Base-by-base conservation (phyloP, 1,139 yeast genomes). In the Meyerozyma guilliermondii region DNA sequence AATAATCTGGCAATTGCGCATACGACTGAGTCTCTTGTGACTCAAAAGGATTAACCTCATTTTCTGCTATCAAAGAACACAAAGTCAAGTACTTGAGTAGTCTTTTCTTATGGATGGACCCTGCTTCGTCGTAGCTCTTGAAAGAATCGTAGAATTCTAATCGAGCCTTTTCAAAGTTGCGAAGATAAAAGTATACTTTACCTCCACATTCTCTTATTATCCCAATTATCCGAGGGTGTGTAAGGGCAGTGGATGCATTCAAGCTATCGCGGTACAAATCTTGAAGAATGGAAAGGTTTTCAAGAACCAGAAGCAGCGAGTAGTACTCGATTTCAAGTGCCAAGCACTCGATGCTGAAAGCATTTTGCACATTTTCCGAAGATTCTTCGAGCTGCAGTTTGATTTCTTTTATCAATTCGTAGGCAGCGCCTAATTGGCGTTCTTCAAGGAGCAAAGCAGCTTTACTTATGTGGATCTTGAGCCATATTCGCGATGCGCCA, bases 111-210 rank as follows among this genome's bases (percentile, higher is more conserved):
- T 67, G 67, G 17, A 68, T 60, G 43, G 85, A 80, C 1, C 94
- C 95, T 23, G 87, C 83, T 60, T 86, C 95, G 58, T 87, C 94
- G 58, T 80, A 86, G 49, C 77, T 81, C 52, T 83, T 82, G 60
- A 87, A 87, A 42, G 87, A 73, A 51, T 83, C 88, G 55, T 83
- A 84, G 52, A 84, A 83, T 47, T 78, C 83, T 38, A 72, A 66
- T 30, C 86, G 72, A 0, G 95, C 88, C 41, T 63, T 62, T 38
- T 76, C 80, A 68, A 76, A 87, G 48, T 80, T 77, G 13, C 75
- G 72, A 40, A 79, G 74, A 49, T 76, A 71, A 71, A 85, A 80
- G 44, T 78, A 76, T 51, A 86, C 74, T 48, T 80, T 75, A 2
- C 88, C 95, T 1, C 89, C 88, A 53, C 88, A 82, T 56, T 86